Evolutionary conservation across 2,329 filamentous ascomycete genomes (phyloP).

Genomic region (Neonectria punicea): DNA sequence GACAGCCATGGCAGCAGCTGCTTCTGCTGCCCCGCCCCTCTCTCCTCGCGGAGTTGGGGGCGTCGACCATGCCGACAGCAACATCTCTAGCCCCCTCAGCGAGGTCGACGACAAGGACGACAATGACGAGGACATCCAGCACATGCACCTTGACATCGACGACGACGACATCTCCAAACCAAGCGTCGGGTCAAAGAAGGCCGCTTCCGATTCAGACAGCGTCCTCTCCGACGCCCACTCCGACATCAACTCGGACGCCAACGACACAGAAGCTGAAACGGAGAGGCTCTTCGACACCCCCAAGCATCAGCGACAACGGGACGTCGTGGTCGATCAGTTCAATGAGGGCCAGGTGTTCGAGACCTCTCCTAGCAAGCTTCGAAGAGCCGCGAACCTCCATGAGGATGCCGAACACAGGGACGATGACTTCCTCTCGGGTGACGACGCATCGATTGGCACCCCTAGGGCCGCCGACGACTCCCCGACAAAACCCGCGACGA

Average conservation of each 20-base stretch:
- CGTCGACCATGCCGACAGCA: conserved; percentile 70
- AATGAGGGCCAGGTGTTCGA: conserved; percentile 66
- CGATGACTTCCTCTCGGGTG: conserved; percentile 55
- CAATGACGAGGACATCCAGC: conserved; percentile 75
- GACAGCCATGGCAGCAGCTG: conserved; percentile 63
- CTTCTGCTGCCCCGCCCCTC: conserved; percentile 60
- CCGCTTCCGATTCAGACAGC: conserved; percentile 59
- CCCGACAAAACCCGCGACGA: conserved; percentile 47
- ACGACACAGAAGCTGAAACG: conserved; percentile 89
- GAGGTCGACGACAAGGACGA: conserved; percentile 86
- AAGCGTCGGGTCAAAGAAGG: conserved; percentile 41
- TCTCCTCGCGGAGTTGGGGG: conserved; percentile 52
- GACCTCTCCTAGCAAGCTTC: conserved; percentile 81
- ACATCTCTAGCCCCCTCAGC: conserved; percentile 89
- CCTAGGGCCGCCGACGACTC: conserved; percentile 53
- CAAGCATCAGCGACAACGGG: conserved; percentile 70
- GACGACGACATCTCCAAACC: conserved; percentile 46
- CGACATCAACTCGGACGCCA: conserved; percentile 55
- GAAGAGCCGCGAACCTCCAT: conserved; percentile 56
- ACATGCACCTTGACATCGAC: conserved; percentile 59
- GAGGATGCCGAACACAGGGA: conserved; percentile 51
- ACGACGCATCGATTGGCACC: conserved; percentile 53
- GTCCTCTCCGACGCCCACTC: conserved; percentile 65
- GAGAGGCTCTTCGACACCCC: conserved; percentile 93
- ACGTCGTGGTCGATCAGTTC: conserved; percentile 68